Conservation (phyloP, 2,329 filamentous ascomycete species). For the Aspergillus melleus region DNA sequence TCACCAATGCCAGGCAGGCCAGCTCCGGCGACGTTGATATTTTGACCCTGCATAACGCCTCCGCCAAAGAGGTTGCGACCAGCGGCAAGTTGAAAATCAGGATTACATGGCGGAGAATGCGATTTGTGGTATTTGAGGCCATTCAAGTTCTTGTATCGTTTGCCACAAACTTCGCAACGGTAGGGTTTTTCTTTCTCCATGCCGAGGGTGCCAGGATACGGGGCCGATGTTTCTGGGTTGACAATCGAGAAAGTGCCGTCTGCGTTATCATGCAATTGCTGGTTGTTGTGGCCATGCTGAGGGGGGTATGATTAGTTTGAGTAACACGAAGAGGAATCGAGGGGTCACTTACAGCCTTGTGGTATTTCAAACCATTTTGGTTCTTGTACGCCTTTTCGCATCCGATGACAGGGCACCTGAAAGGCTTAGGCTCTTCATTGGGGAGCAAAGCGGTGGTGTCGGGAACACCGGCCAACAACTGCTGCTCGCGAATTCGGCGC, state of each 20-base stretch:
- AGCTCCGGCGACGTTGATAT: constrained; percentile 50
- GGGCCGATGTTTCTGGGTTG: constrained; percentile 89
- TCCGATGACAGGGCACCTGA: constrained; percentile 95
- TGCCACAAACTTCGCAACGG: constrained; percentile 93
- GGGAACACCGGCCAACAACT: constrained; percentile 58
- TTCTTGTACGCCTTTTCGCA: constrained; percentile 99
- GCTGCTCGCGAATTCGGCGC: constrained; percentile 63
- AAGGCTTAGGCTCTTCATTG: constrained; percentile 93
- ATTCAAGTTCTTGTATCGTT: constrained; percentile 98
- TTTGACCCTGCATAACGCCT: constrained; percentile 48
- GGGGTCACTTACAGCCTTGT: constrained; percentile 60
- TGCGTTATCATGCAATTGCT: constrained; percentile 93
- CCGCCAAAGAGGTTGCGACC: constrained; percentile 41
- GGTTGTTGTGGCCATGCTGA: constrained; percentile 89
- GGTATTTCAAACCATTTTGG: constrained; percentile 95
- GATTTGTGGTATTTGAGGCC: constrained; percentile 92
- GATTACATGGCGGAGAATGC: constrained; percentile 86
- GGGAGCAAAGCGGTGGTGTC: constrained; percentile 50
- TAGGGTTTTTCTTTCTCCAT: constrained; percentile 99
- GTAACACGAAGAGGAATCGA: constrained; percentile 1
- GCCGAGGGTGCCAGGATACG: constrained; percentile 93
- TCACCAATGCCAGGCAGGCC: constrained; percentile 49
- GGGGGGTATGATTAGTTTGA: constrained; percentile 20
- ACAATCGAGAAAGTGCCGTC: constrained; percentile 98
- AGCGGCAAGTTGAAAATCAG: constrained; percentile 65